Evolutionary conservation across 345 rosid genomes (phyloP), one percentile per base, ranked within the genome.

Genomic region (Rhodomyrtus tomentosa): DNA sequence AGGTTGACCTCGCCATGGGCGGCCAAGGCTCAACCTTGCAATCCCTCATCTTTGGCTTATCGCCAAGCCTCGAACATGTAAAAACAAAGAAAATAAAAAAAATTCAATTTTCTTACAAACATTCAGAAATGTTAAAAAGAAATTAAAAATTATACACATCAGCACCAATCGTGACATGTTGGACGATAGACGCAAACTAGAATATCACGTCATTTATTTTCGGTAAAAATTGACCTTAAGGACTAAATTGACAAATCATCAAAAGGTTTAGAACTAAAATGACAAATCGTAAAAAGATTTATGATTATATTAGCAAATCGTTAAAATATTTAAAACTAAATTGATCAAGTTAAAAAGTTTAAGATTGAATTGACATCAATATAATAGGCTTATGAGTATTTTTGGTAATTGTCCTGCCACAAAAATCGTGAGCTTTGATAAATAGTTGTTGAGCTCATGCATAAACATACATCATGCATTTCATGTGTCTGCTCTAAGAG

Each of bases 181-280:
- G 13, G n/a, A 54, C 1, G 3, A 0, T 1, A 0, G 7, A 12
- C 0, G 3, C 1, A 5, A 0, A 32, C 42, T 29, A 62, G 12
- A 62, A 3, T 0, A 1, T 9, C 11, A 32, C 1, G 5, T 32
- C 36, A 32, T 5, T 8, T 62, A 7, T 62, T 62, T 4, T 18
- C 3, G 2, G 3, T 1, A 3, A 32, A 62, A 62, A 29, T 32
- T 32, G 42, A 3, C 18, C 0, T 0, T 0, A 62, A 29, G 16
- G 5, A 16, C 5, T 29, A 53, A 21, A 20, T 53, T 53, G 9
- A 20, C 25, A 53, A 53, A 53, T 53, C 9, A 0, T 20, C 24
- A 53, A 53, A 53, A 20, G 7, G 24, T 53, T 53, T 53, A 21
- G 2, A 8, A 52, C 2, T 18, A 29, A 62, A 62, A 29, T 29